These are phyloP conservation scores for Wallemia mellicola DNA, from an alignment of 1,284 basidiomycete genomes.

Conservation along the genomic window DNA sequence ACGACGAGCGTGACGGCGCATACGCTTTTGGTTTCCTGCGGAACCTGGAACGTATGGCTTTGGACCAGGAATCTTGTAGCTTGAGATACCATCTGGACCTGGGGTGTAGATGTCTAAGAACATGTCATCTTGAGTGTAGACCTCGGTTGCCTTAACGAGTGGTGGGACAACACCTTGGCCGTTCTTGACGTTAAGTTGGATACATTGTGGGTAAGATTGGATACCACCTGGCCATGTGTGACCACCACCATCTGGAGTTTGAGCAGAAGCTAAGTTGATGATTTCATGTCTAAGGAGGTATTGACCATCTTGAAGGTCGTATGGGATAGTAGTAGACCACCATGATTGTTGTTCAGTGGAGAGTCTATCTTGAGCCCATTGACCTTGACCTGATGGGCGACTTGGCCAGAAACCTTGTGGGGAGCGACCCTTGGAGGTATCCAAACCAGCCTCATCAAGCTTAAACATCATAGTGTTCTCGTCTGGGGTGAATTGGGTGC, in stretches of 20 bases:
- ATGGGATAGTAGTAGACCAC: not conserved
- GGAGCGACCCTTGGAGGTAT: not conserved
- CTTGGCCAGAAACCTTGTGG: not conserved
- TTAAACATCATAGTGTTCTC: not conserved
- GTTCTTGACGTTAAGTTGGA: conserved; percentile 1
- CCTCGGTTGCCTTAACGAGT: not conserved
- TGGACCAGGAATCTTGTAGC: not conserved
- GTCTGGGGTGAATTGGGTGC: not conserved
- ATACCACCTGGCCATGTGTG: not conserved
- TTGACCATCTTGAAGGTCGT: not conserved
- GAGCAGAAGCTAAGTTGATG: not conserved
- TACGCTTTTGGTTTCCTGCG: not conserved
- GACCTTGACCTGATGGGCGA: not conserved
- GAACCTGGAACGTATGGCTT: not conserved
- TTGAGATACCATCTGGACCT: not conserved
- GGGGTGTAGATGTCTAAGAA: not conserved
- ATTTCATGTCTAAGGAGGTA: not conserved
- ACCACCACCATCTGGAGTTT: not conserved
- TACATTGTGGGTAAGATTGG: not conserved
- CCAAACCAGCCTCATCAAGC: not conserved
- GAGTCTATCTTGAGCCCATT: not conserved
- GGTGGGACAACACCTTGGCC: not conserved
- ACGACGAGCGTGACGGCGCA: not conserved
- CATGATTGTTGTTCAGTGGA: not conserved
- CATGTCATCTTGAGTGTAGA: not conserved